Base-by-base conservation (phyloP, 2,329 filamentous ascomycete species). In the Penicillium sp. region DNA sequence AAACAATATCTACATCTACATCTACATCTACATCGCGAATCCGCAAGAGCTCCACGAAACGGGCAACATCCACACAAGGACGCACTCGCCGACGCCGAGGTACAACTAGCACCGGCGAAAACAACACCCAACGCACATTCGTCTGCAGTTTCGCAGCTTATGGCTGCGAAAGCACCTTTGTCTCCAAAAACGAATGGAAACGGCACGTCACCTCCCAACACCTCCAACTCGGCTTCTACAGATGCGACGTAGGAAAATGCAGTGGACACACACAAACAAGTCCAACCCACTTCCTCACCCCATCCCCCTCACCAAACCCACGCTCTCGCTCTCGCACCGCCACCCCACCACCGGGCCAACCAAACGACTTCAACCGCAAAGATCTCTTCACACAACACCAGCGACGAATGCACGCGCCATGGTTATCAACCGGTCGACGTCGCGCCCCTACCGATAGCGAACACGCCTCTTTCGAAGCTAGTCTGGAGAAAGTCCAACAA, bases 181-280 rank as follows among this genome's bases (percentile, higher is more conserved):
- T 82, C 3, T 86, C 82, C 60, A 96, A 96, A 75, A 96, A 96
- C 68, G 92, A 97, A 70, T 97, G 93, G 93, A 97, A 97, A 71
- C 85, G 93, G 0, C 93, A 97, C 67, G 84, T 93, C 63, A 76
- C 79, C 26, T 89, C 88, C 0, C 89, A 96, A 66, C 93, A 97
- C 66, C 78, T 96, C 18, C 83, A 86, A 47, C 78, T 90, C 3
- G 76, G 82, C 37, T 89, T 86, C 72, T 97, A 87, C 84, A 79
- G 87, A 51, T 97, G 92, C 74, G 81, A 86, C 58, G 77, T 88
- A 26, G 87, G 84, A 54, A 65, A 71, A 7, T 87, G 84, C 67
- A 68, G 69, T 52, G n/a, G 52, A 42, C 41, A 49, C 62, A 51
- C 32, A 29, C 54, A 56, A 41, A 48, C 29, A 17, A 4, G 32